Evolutionary conservation across 495 filamentous ascomycete genomes (phyloP), one percentile per base, ranked within the genome.

Genomic region (Bryoglossum gracile): DNA sequence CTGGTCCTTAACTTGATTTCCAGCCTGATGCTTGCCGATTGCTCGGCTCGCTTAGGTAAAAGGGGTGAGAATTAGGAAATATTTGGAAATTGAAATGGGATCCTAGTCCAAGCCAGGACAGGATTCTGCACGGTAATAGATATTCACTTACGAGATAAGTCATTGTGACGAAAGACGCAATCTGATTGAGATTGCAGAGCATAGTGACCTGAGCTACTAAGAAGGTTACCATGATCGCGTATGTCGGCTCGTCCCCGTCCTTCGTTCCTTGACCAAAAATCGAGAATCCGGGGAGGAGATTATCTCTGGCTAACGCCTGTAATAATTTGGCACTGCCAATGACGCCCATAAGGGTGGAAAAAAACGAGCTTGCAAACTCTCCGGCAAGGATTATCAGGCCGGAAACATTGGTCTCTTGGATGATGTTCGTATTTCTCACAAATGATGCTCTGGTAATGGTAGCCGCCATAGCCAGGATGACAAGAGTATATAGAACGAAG

Each of bases 121-220:
- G n/a, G n/a, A n/a, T n/a, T n/a, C n/a, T n/a, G n/a, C n/a, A n/a
- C n/a, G n/a, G n/a, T n/a, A n/a, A n/a, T n/a, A n/a, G n/a, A n/a
- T 68, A 54, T 44, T 69, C 64, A 23, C 78, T 80, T 69, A 87
- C 84, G 51, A 89, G 75, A 53, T 90, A 94, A 13, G 85, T 83
- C 86, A 91, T 94, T 4, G 88, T 89, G 37, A 89, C 82, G 46
- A 91, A 83, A 1, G 85, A 88, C 11, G 88, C 88, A 48, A 94
- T 92, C 47, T 86, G 83, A 65, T 94, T 94, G 57, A 94, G 77
- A 59, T 92, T 82, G 46, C 83, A 84, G 28, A 94, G 74, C 69
- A 94, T 86, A 3, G 86, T 87, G 19, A 89, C 44, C 60, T 94
- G 88, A 1, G 87, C 79, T 26, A 88, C 75, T 10, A 84, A 50